phyloP scores from a whole-genome alignment of 352 stramenopile species.

The Phytophthora pseudosyringae region DNA sequence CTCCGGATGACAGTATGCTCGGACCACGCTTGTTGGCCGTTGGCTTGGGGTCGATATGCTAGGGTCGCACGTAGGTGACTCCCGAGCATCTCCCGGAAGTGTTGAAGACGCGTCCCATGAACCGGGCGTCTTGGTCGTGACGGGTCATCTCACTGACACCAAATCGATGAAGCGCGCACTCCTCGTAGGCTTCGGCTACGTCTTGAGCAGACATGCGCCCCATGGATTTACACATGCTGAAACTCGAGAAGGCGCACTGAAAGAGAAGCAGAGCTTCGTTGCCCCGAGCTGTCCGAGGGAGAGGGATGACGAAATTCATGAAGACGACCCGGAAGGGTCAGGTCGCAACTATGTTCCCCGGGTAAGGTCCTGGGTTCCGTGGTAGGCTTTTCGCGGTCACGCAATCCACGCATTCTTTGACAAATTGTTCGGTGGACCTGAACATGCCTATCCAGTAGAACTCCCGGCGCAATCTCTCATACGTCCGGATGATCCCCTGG shows the following conservation, averaged over 20 bases:
- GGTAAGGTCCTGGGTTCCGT: background rate
- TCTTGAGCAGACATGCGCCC: too few relatives aligned
- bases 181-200: too few relatives aligned
- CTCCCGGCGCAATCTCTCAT: background rate
- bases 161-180: too few relatives aligned
- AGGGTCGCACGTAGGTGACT: conserved; percentile 33
- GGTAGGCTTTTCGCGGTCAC: conserved; percentile 4
- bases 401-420: too few relatives aligned
- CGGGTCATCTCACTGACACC: conserved; percentile 29
- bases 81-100: too few relatives aligned
- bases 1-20: conserved; percentile 36
- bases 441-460: conserved; percentile 21
- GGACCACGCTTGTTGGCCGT: conserved; percentile 42
- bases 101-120: too few relatives aligned
- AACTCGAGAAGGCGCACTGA: conserved; percentile 5
- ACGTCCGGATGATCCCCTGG: conserved; percentile 13
- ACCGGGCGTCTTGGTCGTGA: conserved; percentile 33
- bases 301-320: conserved; percentile 23
- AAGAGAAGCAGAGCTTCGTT: conserved; percentile 14
- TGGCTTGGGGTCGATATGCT: conserved; percentile 38
- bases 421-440: background rate
- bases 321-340: conserved; percentile 15
- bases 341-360: conserved; percentile 5
- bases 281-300: background rate
- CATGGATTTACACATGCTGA: too few relatives aligned